Base-by-base conservation (phyloP, 352 stramenopile genomes). In the Lagenidium giganteum region DNA sequence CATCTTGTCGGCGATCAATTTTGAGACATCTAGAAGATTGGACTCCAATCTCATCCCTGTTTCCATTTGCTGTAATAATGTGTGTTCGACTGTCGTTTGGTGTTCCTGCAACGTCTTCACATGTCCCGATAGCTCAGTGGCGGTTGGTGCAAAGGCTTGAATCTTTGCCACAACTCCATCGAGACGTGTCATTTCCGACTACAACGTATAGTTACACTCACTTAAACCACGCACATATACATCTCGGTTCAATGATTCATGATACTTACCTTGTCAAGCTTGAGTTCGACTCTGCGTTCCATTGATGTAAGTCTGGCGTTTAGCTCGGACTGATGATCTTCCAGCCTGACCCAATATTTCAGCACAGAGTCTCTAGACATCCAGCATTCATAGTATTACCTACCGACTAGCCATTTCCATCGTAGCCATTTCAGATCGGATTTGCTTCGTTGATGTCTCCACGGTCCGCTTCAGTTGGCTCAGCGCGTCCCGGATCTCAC, bases 261-360 rank as follows among this genome's bases (percentile, higher is more conserved):
- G 12, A 21, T 24, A 3, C 30, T 8, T 20, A 79, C 72, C 70
- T 88, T 88, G 35, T 88, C 76, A 51, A 88, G 54, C 49, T 88
- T 88, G 35, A 37, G 20, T 4, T 70, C 44, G 1, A 88, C 33
- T 2, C 60, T 66, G 13, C 45, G 59, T 14, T 84, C 70, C 4
- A 82, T 42, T 0, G 58, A 62, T 29, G 56, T 58, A 14, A 88
- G 22, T 8, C 70, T 49, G 13, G 70, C 59, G 13, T 82, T 61
- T 2, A 88, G 33, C 14, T 62, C 46, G 16, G 50, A 57, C 44
- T 82, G 76, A 32, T 81, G 61, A 3, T 49, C 55, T 22, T 83
- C 67, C 13, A 88, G 46, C 37, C 66, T 80, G 17, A 53, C 31
- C n/a, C 48, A 47, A 23, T 32, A 40, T 20, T 5, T n/a, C 8